A percentile compares a stretch with the other conserved stretches of the same genome.
These are phyloP conservation scores for Isochrysis galbana DNA, from an alignment of 78 protist genomes.

Conservation along the genomic window DNA sequence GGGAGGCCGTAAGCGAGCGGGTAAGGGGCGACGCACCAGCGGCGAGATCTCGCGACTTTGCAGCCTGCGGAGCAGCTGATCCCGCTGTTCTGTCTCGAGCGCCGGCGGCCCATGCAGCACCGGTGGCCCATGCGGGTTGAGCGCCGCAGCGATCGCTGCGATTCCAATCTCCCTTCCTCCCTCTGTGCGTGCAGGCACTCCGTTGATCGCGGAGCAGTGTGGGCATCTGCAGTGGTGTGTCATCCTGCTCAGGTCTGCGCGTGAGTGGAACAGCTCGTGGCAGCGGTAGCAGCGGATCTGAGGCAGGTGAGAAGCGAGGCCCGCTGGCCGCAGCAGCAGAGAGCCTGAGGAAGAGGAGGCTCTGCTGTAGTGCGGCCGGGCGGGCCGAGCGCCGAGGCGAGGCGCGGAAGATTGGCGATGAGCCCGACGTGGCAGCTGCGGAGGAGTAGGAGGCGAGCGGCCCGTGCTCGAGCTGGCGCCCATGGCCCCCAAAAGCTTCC, in stretches of 20 bases:
- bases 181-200: neutral
- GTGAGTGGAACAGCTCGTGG: neutral
- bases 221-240: neutral
- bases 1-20: neutral
- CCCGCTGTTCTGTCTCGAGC: neutral
- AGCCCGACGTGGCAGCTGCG: too few relatives aligned
- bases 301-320: too few relatives aligned
- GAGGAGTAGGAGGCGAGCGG: too few relatives aligned
- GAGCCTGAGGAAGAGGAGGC: too few relatives aligned
- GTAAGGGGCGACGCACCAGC: neutral
- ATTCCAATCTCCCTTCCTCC: neutral
- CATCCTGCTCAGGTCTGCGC: too few relatives aligned
- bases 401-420: too few relatives aligned
- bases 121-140: neutral
- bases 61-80: slow-evolving; percentile 21
- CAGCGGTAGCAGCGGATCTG: slow-evolving; percentile 1
- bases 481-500: too few relatives aligned
- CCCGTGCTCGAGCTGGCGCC: too few relatives aligned
- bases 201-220: neutral
- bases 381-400: too few relatives aligned
- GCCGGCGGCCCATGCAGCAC: neutral
- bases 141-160: neutral
- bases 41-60: slow-evolving; percentile 16
- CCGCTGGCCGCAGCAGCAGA: too few relatives aligned
- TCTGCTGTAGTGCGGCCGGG: too few relatives aligned